These are phyloP conservation scores for Ganoderma boninense DNA, from an alignment of 1,284 basidiomycete genomes.

Conservation along the genomic window DNA sequence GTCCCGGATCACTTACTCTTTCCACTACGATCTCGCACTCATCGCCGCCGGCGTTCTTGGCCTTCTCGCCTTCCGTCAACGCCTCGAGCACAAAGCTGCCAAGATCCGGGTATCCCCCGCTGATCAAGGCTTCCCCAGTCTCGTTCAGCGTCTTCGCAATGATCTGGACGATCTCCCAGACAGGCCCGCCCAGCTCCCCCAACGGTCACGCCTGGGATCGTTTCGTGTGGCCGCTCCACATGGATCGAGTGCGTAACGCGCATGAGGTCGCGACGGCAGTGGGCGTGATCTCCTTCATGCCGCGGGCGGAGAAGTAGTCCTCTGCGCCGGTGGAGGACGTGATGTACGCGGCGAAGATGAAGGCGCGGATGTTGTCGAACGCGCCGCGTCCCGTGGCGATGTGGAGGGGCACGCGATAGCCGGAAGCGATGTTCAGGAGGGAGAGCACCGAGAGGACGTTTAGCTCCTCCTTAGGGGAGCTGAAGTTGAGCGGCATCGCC, in stretches of 20 bases:
- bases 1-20: slow-evolving; percentile 51
- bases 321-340: slow-evolving; percentile 56
- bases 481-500: slow-evolving; percentile 79
- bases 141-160: slow-evolving; percentile 72
- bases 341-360: slow-evolving; percentile 77
- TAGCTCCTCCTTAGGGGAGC: slow-evolving; percentile 72
- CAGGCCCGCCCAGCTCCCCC: slow-evolving; percentile 77
- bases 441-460: slow-evolving; percentile 78
- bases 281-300: slow-evolving; percentile 62
- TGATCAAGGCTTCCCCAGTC: slow-evolving; percentile 73
- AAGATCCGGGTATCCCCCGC: slow-evolving; percentile 71
- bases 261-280: slow-evolving; percentile 78
- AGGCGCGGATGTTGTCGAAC: slow-evolving; percentile 80
- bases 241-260: slow-evolving; percentile 64
- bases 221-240: slow-evolving; percentile 74
- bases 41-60: slow-evolving; percentile 41
- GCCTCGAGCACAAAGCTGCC: slow-evolving; percentile 78
- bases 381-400: slow-evolving; percentile 75
- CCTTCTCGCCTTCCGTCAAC: slow-evolving; percentile 62
- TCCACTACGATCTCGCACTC: slow-evolving; percentile 68
- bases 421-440: slow-evolving; percentile 83
- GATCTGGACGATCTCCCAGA: slow-evolving; percentile 77
- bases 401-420: slow-evolving; percentile 79
- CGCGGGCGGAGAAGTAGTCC: slow-evolving; percentile 72
- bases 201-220: slow-evolving; percentile 74